These are phyloP conservation scores for Rhizopogon rudus DNA, from an alignment of 768 basidiomycete species.

Conservation along the genomic window DNA sequence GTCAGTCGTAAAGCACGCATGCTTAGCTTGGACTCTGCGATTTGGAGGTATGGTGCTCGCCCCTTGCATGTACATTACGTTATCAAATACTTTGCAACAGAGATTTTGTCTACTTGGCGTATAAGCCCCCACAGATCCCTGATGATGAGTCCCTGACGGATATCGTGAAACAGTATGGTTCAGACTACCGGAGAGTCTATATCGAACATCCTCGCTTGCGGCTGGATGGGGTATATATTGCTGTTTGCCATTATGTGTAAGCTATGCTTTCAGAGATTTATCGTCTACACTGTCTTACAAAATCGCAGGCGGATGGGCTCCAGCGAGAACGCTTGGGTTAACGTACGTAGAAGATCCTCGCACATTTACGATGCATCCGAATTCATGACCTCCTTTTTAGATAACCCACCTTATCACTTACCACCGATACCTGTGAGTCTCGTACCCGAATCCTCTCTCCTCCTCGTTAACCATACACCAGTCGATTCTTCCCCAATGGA, in stretches of 20 bases:
- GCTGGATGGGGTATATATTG: constrained; percentile 86
- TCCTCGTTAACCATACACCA: constrained; percentile 21
- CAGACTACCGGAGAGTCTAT: constrained; percentile 70
- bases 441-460: not conserved
- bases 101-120: constrained; percentile 56
- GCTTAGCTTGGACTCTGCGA: constrained; percentile 58
- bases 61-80: not conserved
- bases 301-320: constrained; percentile 60
- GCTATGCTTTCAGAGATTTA: constrained; percentile 19
- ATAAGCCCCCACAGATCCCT: constrained; percentile 72
- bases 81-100: constrained; percentile 31
- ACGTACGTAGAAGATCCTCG: constrained; percentile 42
- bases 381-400: constrained; percentile 31
- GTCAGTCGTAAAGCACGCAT: constrained; percentile 73
- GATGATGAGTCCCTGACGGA: constrained; percentile 42
- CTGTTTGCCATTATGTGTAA: constrained; percentile 85
- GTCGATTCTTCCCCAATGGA: constrained; percentile 86
- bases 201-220: constrained; percentile 84
- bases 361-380: not conserved
- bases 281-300: constrained; percentile 3
- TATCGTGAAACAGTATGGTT: constrained; percentile 47
- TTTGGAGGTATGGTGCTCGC: constrained; percentile 65
- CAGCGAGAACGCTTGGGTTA: constrained; percentile 85
- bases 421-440: constrained; percentile 78
- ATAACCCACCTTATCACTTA: constrained; percentile 86